Evolutionary conservation across 1,284 basidiomycete genomes (phyloP), one percentile per base, ranked within the genome.

Genomic region (Mycena sp.): DNA sequence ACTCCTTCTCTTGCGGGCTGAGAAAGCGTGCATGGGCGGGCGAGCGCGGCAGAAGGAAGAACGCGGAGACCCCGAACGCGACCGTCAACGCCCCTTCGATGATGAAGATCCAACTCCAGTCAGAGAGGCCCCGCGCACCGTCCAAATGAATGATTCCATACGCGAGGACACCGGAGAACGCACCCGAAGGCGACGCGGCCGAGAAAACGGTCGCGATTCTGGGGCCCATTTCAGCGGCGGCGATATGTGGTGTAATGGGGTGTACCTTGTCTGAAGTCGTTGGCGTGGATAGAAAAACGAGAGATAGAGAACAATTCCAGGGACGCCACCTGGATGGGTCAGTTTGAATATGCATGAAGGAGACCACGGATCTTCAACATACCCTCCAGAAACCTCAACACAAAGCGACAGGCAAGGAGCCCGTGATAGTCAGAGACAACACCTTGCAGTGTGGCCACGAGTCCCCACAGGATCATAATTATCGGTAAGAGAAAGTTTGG

Each of bases 361-460:
- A 41, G 37, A 40, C 40, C 14, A 40, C n/a, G 10, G n/a, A 4
- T 1, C 35, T n/a, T 23, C 16, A 19, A 58, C 66, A 57, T 65
- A 82, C 86, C 89, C 80, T 90, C 87, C 37, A 85, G 69, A 12
- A 89, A 70, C 5, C 89, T 89, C 16, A 90, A 74, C 72, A 90
- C 88, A 74, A 90, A 88, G 4, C 89, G 83, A 43, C 84, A 85
- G 1, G 78, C 82, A 6, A 90, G 76, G 0, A 92, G 77, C 4
- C 85, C 85, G 1, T 73, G 63, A 65, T 88, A 88, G 35, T 70
- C 79, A 14, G 71, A 76, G 2, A 90, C 85, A 4, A 84, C 69
- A 81, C 86, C 86, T 79, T 88, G 86, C 28, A 85, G 71, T 2
- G 83, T 79, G 3, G 82, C 80, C 4, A 85, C 79, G 21, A 87